Percentiles rank a stretch among this genome's conserved stretches.
These are phyloP conservation scores for Trichophyton rubrum DNA, from an alignment of 2,329 filamentous ascomycete genomes.

Conservation along the genomic window DNA sequence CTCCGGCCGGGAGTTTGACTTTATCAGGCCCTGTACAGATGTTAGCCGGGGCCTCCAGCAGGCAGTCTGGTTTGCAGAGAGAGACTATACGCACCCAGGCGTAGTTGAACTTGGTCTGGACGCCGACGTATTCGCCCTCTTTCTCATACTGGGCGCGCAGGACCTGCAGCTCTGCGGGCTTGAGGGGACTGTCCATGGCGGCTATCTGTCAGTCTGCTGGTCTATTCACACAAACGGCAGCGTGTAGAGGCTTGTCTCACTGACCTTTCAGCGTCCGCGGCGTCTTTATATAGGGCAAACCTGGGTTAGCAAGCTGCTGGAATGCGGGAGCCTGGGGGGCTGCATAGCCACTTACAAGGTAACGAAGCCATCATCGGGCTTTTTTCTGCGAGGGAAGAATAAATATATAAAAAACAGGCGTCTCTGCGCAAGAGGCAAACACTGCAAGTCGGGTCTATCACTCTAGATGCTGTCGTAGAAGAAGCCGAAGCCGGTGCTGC, in stretches of 20 bases:
- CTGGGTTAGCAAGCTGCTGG: neutral
- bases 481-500: neutral
- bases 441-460: neutral
- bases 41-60: neutral
- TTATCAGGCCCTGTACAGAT: conserved; percentile 66
- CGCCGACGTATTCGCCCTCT: conserved; percentile 89
- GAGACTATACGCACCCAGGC: conserved; percentile 60
- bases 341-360: conserved; percentile 2
- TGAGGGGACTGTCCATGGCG: conserved; percentile 54
- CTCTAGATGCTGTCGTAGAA: neutral
- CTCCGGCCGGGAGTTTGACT: conserved; percentile 69
- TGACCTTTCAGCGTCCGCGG: conserved; percentile 91
- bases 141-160: conserved; percentile 91
- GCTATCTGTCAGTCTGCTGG: neutral
- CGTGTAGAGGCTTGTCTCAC: conserved; percentile 15
- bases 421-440: neutral
- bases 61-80: too few relatives aligned
- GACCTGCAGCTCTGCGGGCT: conserved; percentile 82
- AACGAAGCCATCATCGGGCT: neutral
- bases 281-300: conserved; percentile 48
- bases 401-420: too few relatives aligned
- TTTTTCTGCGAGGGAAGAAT: neutral
- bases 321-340: neutral
- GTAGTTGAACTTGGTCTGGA: conserved; percentile 99
- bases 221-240: neutral